Percentiles rank a stretch among this genome's conserved stretches.
These are phyloP conservation scores for Penicillium silybi DNA, from an alignment of 495 filamentous ascomycete species.

Conservation along the genomic window DNA sequence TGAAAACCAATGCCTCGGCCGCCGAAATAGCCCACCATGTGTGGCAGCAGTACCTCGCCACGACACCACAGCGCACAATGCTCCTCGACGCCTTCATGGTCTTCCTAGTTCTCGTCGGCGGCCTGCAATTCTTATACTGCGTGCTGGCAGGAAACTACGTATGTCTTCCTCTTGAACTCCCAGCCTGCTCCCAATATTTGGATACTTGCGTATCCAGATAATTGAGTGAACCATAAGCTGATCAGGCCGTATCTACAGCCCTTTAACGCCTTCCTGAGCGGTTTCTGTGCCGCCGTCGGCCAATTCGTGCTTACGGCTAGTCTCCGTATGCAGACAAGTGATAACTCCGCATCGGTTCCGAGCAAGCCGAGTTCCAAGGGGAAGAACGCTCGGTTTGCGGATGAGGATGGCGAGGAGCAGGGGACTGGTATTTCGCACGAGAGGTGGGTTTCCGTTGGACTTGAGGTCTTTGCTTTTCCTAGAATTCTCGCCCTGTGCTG, in stretches of 20 bases:
- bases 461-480: not conserved
- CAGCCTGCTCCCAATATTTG: not conserved
- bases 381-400: conserved; percentile 30
- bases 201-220: not conserved
- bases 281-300: conserved; percentile 91
- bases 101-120: conserved; percentile 82
- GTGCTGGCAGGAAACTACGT: conserved; percentile 93
- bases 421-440: conserved; percentile 43
- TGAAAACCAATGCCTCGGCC: conserved; percentile 43
- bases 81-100: conserved; percentile 89
- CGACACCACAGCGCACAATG: conserved; percentile 86
- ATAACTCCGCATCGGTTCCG: conserved; percentile 3
- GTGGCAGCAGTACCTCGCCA: conserved; percentile 69
- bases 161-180: conserved; percentile 23
- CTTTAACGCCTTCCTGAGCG: conserved; percentile 96
- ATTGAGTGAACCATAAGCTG: not conserved
- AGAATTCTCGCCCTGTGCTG: not conserved
- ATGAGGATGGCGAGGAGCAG: conserved; percentile 26
- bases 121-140: conserved; percentile 90
- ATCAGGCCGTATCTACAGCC: conserved; percentile 51
- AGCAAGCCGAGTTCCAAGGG: conserved; percentile 31
- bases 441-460: conserved; percentile 31
- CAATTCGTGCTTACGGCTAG: conserved; percentile 93
- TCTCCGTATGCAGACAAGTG: conserved; percentile 84
- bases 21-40: conserved; percentile 53